Evolutionary conservation across 768 basidiomycete species (phyloP), one percentile per base, ranked within the genome.

Genomic region (Ephemerocybe angulata): DNA sequence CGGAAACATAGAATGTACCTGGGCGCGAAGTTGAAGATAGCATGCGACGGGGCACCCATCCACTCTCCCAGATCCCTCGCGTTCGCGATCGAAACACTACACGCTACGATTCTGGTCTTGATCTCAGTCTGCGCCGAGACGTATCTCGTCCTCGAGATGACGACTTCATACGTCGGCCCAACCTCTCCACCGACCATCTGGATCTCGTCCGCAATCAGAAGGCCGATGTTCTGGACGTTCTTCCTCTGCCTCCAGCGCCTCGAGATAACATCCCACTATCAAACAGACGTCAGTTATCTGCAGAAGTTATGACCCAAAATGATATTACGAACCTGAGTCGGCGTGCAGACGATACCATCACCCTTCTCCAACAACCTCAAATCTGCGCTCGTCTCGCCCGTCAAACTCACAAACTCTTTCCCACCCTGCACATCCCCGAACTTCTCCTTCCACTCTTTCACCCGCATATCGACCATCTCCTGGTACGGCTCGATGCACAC

Each of bases 11-110:
- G n/a, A n/a, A n/a, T n/a, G n/a, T n/a, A n/a, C n/a, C n/a, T n/a
- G 60, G 95, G 94, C 0, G 94, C 88, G 70, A 99, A 97, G 74
- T 98, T 99, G 85, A 98, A 99, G 61, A 97, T 90, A 2, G 90
- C 90, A 65, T 97, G 94, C 3, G 89, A 86, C 1, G 88, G 88
- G 0, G 89, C 93, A 30, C 94, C 96, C 70, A 99, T 92, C 97
- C 97, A 99, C 64, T 98, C 94, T 24, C 95, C 94, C 0, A 99
- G 77, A 67, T 98, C 97, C 17, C 92, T 82, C 1, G 96, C 96
- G 63, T 98, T 98, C 19, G 97, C 92, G 15, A 99, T 78, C 1
- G 96, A 97, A 1, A 97, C 95, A 57, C 92, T 88, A 62, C 93
- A 94, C 0, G 93, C 95, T 38, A 99, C 92, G 54, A 98, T 89